A percentile compares a stretch with the other conserved stretches of the same genome.
phyloP scores from a whole-genome alignment of 805 yeast species.

The Allodekkera sacchari region DNA sequence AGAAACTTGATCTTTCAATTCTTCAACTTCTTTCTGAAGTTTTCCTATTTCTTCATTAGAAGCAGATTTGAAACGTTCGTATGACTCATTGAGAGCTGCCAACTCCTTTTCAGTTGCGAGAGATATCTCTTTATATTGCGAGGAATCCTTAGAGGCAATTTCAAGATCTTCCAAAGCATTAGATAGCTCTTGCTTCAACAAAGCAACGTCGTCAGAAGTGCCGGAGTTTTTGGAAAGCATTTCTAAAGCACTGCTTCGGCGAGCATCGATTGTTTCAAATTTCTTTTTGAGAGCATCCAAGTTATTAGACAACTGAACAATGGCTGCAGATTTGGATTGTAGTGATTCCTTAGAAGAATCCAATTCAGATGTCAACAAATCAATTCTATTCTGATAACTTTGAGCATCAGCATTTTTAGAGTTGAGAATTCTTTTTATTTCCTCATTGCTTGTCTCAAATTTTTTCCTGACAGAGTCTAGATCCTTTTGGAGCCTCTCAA shows the following conservation, averaged over 20 bases:
- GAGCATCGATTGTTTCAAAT: constrained; percentile 18
- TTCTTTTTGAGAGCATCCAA: constrained; percentile 27
- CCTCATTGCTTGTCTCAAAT: constrained; percentile 39
- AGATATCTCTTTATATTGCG: constrained; percentile 57
- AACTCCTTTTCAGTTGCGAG: constrained; percentile 61
- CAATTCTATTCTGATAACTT: constrained; percentile 54
- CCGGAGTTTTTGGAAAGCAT: constrained; percentile 14
- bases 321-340: constrained; percentile 29
- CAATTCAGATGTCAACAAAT: constrained; percentile 40
- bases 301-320: constrained; percentile 32
- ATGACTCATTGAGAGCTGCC: constrained; percentile 42
- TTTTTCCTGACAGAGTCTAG: constrained; percentile 35
- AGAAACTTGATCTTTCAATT: constrained; percentile 7
- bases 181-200: constrained; percentile 25
- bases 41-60: constrained; percentile 14
- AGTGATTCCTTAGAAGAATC: constrained; percentile 33
- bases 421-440: constrained; percentile 41
- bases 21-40: constrained; percentile 8
- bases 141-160: constrained; percentile 46
- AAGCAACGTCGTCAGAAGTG: constrained; percentile 14
- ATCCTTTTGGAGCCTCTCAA: constrained; percentile 42
- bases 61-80: constrained; percentile 35
- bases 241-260: constrained; percentile 21
- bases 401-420: constrained; percentile 49
- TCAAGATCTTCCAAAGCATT: constrained; percentile 45